These are phyloP conservation scores for Lentinula sp. DNA, from an alignment of 768 basidiomycete species.

Conservation along the genomic window DNA sequence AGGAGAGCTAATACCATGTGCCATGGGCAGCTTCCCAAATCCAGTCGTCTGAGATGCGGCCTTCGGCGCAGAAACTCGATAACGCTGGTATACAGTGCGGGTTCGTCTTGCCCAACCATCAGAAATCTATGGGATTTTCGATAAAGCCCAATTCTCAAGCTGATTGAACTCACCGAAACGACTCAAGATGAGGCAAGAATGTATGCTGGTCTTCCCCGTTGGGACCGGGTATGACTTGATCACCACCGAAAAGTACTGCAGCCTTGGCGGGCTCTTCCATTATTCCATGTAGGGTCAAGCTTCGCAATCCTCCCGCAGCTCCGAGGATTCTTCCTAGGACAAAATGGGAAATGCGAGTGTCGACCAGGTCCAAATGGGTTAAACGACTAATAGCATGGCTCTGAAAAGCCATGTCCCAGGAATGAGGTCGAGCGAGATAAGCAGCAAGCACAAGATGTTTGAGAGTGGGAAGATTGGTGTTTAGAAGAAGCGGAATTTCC, in stretches of 20 bases:
- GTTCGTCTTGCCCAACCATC: conserved; percentile 55
- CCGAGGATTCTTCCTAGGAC: conserved; percentile 60
- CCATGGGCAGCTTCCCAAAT: conserved; percentile 64
- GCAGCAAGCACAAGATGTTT: conserved; percentile 63
- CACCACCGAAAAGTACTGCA: conserved; percentile 53
- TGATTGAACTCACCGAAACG: conserved; percentile 33
- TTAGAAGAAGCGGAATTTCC: conserved; percentile 58
- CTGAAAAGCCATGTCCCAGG: conserved; percentile 63
- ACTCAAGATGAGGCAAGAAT: conserved; percentile 55
- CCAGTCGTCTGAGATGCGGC: conserved; percentile 44
- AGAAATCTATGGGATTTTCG: conserved; percentile 28
- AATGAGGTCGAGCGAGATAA: conserved; percentile 58
- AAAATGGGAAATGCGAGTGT: conserved; percentile 59
- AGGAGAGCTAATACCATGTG: conserved; percentile 31
- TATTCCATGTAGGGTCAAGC: conserved; percentile 60
- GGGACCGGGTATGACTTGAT: conserved; percentile 40
- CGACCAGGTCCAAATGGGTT: conserved; percentile 65
- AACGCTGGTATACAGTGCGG: conserved; percentile 45
- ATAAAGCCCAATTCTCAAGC: not conserved
- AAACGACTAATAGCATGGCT: conserved; percentile 58
- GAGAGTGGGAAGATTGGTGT: conserved; percentile 51
- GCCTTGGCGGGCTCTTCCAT: conserved; percentile 56
- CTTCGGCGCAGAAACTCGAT: conserved; percentile 47
- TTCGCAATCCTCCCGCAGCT: conserved; percentile 48
- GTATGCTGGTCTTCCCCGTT: conserved; percentile 42